Conservation (phyloP, 2,329 filamentous ascomycete species). For the Penicillium hordei region DNA sequence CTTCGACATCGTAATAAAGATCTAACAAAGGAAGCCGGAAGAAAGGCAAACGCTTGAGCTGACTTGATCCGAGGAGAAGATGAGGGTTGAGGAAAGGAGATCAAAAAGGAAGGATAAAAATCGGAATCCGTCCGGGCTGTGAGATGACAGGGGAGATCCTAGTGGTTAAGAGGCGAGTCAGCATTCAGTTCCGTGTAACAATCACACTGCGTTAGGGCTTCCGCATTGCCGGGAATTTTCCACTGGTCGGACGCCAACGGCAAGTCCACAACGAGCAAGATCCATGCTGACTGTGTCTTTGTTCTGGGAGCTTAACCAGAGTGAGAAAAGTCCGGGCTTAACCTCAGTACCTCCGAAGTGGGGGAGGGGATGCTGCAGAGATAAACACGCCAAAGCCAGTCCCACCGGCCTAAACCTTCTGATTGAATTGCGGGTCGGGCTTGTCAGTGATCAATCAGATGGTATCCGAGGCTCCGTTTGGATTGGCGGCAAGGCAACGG, state of each 20-base stretch:
- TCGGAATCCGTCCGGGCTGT: constrained; percentile 8
- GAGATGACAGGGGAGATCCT: constrained; percentile 21
- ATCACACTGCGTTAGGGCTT: constrained; percentile 28
- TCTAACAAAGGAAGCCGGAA: not conserved
- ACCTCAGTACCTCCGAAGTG: constrained; percentile 9
- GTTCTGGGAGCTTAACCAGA: not conserved
- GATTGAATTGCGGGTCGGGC: constrained; percentile 17
- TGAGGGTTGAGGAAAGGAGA: not conserved
- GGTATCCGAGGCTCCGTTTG: constrained; percentile 20
- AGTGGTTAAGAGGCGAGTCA: constrained; percentile 28
- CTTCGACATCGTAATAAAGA: constrained; percentile 68
- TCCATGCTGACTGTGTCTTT: constrained; percentile 18
- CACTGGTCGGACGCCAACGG: constrained; percentile 13
- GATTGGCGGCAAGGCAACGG: constrained; percentile 16
- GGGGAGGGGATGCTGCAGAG: constrained; percentile 13
- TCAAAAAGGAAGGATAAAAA: constrained; percentile 6
- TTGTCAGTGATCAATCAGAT: constrained; percentile 20
- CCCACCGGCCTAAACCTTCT: constrained; percentile 18
- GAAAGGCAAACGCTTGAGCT: constrained; percentile 1
- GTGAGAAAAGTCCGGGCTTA: constrained; percentile 4
- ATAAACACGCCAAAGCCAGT: constrained; percentile 12
- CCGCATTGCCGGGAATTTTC: constrained; percentile 13
- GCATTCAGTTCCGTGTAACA: constrained; percentile 28
- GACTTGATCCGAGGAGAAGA: not conserved
- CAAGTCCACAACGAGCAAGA: constrained; percentile 9